Evolutionary conservation across 768 basidiomycete species (phyloP).

Genomic region (Tulasnella sp.): DNA sequence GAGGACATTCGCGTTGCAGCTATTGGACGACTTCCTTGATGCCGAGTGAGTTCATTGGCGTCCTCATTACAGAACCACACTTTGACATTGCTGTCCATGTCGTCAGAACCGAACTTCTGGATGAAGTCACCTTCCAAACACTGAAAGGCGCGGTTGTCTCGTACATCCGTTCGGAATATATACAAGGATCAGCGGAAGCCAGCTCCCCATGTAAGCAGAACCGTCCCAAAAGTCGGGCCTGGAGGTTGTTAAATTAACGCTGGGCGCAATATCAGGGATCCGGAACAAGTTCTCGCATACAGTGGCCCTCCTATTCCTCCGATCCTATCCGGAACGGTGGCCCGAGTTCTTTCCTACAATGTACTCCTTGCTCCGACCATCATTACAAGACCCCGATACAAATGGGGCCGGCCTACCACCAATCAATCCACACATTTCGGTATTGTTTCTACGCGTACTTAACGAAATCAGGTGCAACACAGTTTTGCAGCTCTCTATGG

Average conservation of each 20-base stretch:
- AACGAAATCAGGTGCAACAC: constrained; percentile 58
- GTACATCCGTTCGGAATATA: constrained; percentile 84
- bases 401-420: constrained; percentile 35
- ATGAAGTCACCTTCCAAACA: constrained; percentile 23
- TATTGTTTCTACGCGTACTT: constrained; percentile 84
- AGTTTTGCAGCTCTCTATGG: not conserved
- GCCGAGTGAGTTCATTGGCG: constrained; percentile 47
- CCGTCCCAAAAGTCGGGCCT: not conserved
- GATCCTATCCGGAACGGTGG: constrained; percentile 78
- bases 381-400: constrained; percentile 28
- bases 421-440: constrained; percentile 74
- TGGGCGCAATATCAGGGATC: constrained; percentile 45
- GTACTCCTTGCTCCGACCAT: constrained; percentile 55
- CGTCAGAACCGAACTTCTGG: constrained; percentile 25
- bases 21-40: constrained; percentile 74
- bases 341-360: constrained; percentile 74
- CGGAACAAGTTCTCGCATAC: constrained; percentile 95
- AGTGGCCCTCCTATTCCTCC: constrained; percentile 77
- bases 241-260: constrained; percentile 18
- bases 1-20: constrained; percentile 69
- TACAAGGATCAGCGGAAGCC: constrained; percentile 73
- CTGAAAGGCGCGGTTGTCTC: constrained; percentile 66
- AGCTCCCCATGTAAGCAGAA: constrained; percentile 62
- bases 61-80: not conserved
- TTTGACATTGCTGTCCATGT: not conserved